Base-by-base conservation (phyloP, 2,329 filamentous ascomycete species). In the Neofusicoccum laricinum region DNA sequence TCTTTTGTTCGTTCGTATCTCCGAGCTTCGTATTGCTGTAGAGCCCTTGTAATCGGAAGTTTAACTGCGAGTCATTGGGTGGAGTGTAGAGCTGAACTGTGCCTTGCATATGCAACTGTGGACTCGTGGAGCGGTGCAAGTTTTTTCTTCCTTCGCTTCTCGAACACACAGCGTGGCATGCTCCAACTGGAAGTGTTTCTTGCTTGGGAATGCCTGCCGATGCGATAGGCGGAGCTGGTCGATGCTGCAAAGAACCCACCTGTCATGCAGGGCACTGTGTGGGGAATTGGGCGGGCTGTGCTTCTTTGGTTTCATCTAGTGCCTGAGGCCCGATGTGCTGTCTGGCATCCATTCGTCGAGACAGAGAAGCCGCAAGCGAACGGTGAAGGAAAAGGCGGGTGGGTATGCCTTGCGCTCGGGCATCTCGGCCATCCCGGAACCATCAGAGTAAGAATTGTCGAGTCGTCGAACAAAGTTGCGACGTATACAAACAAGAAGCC, bases 311-410 rank as follows among this genome's bases (percentile, higher is more conserved):
- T 57, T 57, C 53, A 57, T 19, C 55, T 59, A 59, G 40, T 59
- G 55, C 55, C 41, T 36, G 41, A 57, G 41, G 40, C 55, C n/a
- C 41, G 55, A 59, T 59, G 55, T 36, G 55, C 43, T 59, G 55
- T 59, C 55, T 46, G 55, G 40, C 55, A 46, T 34, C 25, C n/a
- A 46, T 59, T 59, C 55, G 55, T 21, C 14, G 40, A 43, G 14
- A 43, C 10, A 6, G 14, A 30, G 25, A 17, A 32, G 5, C 8
- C 10, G 46, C 30, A 38, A 51, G 41, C 55, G 40, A 59, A 43
- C 55, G 55, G 55, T 59, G 55, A 59, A 59, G 55, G 10, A 25
- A 19, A 12, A 21, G 40, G 7, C 38, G 17, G 19, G 51, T 40
- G 34, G 32, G 38, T 43, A 17, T 46, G 55, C 55, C 30, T 46